Base-by-base conservation (phyloP, 2,329 filamentous ascomycete genomes). In the Neocucurbitaria cava region DNA sequence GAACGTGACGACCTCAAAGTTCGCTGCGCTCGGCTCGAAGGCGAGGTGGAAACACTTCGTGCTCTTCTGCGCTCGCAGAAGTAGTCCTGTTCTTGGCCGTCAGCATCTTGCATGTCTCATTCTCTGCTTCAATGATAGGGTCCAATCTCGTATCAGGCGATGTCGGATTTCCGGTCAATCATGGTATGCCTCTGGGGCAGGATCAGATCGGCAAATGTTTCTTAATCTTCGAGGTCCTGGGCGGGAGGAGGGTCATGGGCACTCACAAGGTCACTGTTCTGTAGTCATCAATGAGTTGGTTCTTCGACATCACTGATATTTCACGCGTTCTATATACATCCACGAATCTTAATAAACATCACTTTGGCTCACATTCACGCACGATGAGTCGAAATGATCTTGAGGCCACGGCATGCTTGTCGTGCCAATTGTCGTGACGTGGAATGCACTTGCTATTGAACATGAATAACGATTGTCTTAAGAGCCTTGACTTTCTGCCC, bases 1-100 rank as follows among this genome's bases (percentile, higher is more conserved):
- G 88, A 90, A 67, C 77, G 87, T 17, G 87, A 91, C 64, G 85
- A 85, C 15, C 72, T 90, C 62, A 83, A 82, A 49, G 75, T 90
- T 48, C 81, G 83, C 56, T 81, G 89, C 54, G 87, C 86, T 9
- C 79, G 85, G 65, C 80, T 86, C 49, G 87, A 90, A 72, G 87
- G 87, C 3, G 87, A 90, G 76, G 81, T 84, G 1, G 82, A 85
- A 52, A 83, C 87, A 10, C 74, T 90, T 52, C 80, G 83, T 64
- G 82, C 81, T 57, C 59, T 77, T 18, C 62, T 77, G 80, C 73
- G 84, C 79, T 77, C 69, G 17, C 63, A 69, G 49, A 70, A 68
- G 48, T 74, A 64, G 39, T 13, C 43, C 46, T 59, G 38, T 51
- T 28, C 40, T 41, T n/a, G 15, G 11, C 21, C 10, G 58, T 65